A percentile compares a stretch with the other conserved stretches of the same genome.
These are phyloP conservation scores for Massospora cicadina DNA, from an alignment of 371 early-diverging fungal species.

Conservation along the genomic window DNA sequence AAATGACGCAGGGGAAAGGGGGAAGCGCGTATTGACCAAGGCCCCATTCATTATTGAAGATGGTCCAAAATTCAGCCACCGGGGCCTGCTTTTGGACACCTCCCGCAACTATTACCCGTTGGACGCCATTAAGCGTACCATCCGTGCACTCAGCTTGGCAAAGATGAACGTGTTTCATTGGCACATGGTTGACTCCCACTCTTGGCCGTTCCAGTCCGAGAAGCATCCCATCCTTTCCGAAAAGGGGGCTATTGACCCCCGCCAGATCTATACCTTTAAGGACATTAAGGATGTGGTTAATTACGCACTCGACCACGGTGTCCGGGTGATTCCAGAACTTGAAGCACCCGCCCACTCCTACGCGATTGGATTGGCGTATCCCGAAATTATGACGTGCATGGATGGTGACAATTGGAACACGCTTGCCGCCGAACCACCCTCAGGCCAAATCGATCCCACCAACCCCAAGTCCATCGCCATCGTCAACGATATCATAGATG, in stretches of 20 bases:
- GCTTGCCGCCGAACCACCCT: constrained; percentile 45
- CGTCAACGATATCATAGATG: constrained; percentile 31
- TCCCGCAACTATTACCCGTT: constrained; percentile 56
- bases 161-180: constrained; percentile 74
- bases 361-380: constrained; percentile 18
- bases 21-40: constrained; percentile 21
- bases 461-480: constrained; percentile 29
- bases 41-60: constrained; percentile 47
- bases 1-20: constrained; percentile 27
- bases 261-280: constrained; percentile 31
- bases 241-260: constrained; percentile 37
- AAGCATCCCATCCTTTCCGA: constrained; percentile 34
- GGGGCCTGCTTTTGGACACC: constrained; percentile 59
- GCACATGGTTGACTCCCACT: constrained; percentile 63
- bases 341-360: constrained; percentile 66
- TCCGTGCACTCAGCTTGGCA: constrained; percentile 59
- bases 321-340: constrained; percentile 58
- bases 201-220: constrained; percentile 45
- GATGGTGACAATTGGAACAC: constrained; percentile 29
- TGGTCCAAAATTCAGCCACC: constrained; percentile 44
- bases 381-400: constrained; percentile 24
- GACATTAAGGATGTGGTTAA: constrained; percentile 37
- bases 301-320: constrained; percentile 48
- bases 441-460: constrained; percentile 51
- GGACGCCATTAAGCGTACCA: constrained; percentile 30